These are phyloP conservation scores for Trametes maxima DNA, from an alignment of 768 basidiomycete genomes.

Conservation along the genomic window DNA sequence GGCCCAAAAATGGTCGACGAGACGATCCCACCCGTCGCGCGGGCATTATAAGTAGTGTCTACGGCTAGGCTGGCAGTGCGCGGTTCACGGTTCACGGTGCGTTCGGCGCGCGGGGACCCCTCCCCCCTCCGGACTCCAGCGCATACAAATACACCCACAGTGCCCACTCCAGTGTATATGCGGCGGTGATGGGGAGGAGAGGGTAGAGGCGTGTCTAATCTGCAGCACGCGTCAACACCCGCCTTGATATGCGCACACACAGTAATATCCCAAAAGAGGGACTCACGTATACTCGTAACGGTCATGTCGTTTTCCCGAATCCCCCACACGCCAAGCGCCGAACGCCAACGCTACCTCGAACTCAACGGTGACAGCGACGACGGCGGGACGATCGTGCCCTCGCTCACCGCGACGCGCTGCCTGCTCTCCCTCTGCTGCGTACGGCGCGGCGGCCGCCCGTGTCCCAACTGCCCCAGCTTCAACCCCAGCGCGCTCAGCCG, in stretches of 20 bases:
- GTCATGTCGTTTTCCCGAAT: background rate
- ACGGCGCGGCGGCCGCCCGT: background rate
- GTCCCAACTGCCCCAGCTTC: constrained; percentile 8
- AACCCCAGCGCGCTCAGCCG: constrained; percentile 4
- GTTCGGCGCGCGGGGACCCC: too few species aligned
- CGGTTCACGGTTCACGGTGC: too few species aligned
- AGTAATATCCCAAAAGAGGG: background rate
- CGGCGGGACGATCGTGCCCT: background rate
- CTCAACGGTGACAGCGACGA: background rate
- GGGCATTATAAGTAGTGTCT: too few species aligned
- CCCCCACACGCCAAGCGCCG: too few species aligned
- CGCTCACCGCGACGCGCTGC: constrained; percentile 12
- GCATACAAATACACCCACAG: too few species aligned
- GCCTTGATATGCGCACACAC: background rate
- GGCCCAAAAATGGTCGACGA: too few species aligned
- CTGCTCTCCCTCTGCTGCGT: background rate
- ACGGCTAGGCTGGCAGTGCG: too few species aligned
- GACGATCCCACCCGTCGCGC: too few species aligned
- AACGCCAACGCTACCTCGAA: background rate
- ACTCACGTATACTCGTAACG: background rate
- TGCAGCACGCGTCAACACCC: background rate
- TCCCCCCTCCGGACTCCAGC: too few species aligned
- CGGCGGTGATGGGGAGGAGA: too few species aligned
- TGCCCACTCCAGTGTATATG: too few species aligned
- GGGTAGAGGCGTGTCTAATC: background rate